A percentile compares a stretch with the other conserved stretches of the same genome.
These are phyloP conservation scores for Serendipita indica DNA, from an alignment of 768 basidiomycete species.

Conservation along the genomic window DNA sequence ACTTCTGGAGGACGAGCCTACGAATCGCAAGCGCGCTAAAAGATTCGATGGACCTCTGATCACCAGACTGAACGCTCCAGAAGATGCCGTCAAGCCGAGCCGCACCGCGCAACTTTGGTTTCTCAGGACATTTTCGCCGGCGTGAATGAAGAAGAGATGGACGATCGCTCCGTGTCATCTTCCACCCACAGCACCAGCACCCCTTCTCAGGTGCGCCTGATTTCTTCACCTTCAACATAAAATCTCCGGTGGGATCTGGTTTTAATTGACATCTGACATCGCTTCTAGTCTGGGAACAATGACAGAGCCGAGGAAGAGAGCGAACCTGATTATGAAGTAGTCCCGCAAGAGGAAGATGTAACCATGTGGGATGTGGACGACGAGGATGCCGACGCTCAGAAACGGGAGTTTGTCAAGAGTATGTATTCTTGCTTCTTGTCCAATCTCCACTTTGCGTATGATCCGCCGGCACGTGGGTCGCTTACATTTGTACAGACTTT, in stretches of 20 bases:
- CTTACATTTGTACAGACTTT: constrained; percentile 41
- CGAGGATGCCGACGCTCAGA: constrained; percentile 56
- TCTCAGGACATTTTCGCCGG: constrained; percentile 80
- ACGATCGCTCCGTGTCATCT: constrained; percentile 12
- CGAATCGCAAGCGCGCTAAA: background rate
- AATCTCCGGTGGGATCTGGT: no score
- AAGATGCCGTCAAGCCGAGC: constrained; percentile 25
- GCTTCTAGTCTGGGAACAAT: background rate
- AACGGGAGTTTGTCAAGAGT: constrained; percentile 56
- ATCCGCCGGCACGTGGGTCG: background rate
- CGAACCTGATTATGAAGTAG: constrained; percentile 59
- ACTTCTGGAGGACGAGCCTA: constrained; percentile 34
- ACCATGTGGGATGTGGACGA: constrained; percentile 72
- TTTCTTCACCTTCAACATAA: no score
- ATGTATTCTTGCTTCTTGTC: constrained; percentile 17
- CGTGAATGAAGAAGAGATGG: constrained; percentile 24
- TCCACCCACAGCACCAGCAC: background rate
- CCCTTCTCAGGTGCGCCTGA: background rate
- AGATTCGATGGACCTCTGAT: constrained; percentile 23
- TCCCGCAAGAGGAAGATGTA: constrained; percentile 45
- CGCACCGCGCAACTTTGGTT: constrained; percentile 83
- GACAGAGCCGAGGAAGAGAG: constrained; percentile 20
- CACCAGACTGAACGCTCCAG: constrained; percentile 30
- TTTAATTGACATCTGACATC: background rate
- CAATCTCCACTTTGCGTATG: background rate